Conservation (phyloP, 371 early-diverging fungal genomes). For the Mucor lusitanicus region DNA sequence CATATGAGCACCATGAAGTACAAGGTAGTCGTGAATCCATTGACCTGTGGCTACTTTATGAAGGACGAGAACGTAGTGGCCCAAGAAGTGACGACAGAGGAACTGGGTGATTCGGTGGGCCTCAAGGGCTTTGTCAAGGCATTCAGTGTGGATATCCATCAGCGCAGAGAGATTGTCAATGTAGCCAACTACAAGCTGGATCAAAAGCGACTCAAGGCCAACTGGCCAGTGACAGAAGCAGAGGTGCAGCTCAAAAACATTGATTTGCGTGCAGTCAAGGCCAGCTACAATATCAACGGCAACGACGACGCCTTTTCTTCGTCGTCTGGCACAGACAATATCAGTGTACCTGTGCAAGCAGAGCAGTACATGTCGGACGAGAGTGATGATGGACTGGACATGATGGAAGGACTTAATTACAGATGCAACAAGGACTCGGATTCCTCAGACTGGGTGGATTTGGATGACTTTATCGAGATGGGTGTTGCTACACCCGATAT, state of each 20-base stretch:
- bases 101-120: constrained; percentile 25
- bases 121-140: constrained; percentile 27
- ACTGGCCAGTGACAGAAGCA: constrained; percentile 26
- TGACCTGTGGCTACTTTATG: constrained; percentile 45
- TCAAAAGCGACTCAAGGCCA: constrained; percentile 13
- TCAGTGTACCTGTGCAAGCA: neutral
- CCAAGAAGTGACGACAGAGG: constrained; percentile 12
- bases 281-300: neutral
- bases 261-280: constrained; percentile 34
- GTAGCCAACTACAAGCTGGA: neutral
- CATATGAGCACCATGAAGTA: constrained; percentile 40
- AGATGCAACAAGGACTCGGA: constrained; percentile 40
- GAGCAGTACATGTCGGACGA: neutral
- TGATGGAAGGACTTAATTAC: constrained; percentile 41
- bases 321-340: neutral
- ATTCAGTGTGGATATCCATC: constrained; percentile 38
- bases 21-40: constrained; percentile 40
- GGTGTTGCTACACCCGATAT: neutral
- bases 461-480: constrained; percentile 29
- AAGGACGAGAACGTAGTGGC: constrained; percentile 27
- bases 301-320: neutral
- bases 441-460: constrained; percentile 36
- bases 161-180: constrained; percentile 16
- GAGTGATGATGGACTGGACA: constrained; percentile 10
- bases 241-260: constrained; percentile 29